phyloP scores from a whole-genome alignment of 108 stramenopile species.

The Pseudonitzschia delicatissima region DNA sequence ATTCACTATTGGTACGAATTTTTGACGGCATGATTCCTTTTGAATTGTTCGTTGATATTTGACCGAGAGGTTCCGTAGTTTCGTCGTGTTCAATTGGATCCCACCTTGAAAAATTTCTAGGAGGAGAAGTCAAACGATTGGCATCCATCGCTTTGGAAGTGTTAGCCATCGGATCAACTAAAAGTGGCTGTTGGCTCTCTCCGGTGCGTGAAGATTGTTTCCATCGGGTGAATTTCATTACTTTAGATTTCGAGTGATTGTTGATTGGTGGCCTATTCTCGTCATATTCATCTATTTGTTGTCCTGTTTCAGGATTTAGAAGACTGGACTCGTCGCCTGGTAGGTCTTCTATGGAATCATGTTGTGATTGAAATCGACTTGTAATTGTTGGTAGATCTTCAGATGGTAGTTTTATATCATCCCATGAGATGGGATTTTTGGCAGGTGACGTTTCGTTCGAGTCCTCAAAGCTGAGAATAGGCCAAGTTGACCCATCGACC shows the following conservation, averaged over 20 bases:
- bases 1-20: not conserved
- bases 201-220: not conserved
- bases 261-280: not conserved
- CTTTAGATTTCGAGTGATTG: not conserved
- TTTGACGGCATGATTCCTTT: not conserved
- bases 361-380: not conserved
- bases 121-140: not conserved
- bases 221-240: not conserved
- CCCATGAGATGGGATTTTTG: not conserved
- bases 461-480: conserved; percentile 1
- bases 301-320: not conserved
- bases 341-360: not conserved
- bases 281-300: not conserved
- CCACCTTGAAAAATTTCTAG: conserved; percentile 2
- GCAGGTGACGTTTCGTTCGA: not conserved
- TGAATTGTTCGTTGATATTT: not conserved
- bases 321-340: not conserved
- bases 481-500: not conserved
- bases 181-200: not conserved
- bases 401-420: not conserved
- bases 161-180: not conserved
- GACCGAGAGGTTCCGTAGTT: conserved; percentile 1
- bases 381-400: not conserved
- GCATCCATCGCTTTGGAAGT: not conserved
- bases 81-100: conserved; percentile 13